Percentiles rank a stretch among this genome's conserved stretches.
These are phyloP conservation scores for Emydomyces testavorans DNA, from an alignment of 2,329 filamentous ascomycete species.

Conservation along the genomic window DNA sequence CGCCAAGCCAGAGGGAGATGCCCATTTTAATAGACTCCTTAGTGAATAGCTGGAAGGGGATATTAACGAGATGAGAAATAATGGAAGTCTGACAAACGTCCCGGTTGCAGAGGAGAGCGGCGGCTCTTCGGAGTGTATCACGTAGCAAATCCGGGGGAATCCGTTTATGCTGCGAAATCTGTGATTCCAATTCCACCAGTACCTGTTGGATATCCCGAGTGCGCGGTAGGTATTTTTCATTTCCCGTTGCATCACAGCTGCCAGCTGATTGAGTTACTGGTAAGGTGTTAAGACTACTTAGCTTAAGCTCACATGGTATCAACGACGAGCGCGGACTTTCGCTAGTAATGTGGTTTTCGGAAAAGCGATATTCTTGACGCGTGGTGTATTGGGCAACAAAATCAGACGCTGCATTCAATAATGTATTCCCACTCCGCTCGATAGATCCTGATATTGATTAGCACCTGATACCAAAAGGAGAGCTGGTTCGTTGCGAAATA, in stretches of 20 bases:
- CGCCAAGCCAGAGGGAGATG: slow-evolving; percentile 88
- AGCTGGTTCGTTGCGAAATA: slow-evolving; percentile 14
- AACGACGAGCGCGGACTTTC: slow-evolving; percentile 2
- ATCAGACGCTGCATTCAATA: slow-evolving; percentile 85
- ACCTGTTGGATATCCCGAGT: slow-evolving; percentile 10
- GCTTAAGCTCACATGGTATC: neutral
- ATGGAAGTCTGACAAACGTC: slow-evolving; percentile 65
- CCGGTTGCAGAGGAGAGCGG: slow-evolving; percentile 71
- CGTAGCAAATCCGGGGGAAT: slow-evolving; percentile 65
- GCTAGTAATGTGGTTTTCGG: slow-evolving; percentile 45
- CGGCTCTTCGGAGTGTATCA: slow-evolving; percentile 71
- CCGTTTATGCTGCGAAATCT: slow-evolving; percentile 53
- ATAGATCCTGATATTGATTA: slow-evolving; percentile 45
- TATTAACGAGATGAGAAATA: slow-evolving; percentile 75
- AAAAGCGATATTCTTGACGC: slow-evolving; percentile 86
- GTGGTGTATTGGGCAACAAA: slow-evolving; percentile 96
- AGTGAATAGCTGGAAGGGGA: slow-evolving; percentile 86
- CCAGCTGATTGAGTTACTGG: neutral
- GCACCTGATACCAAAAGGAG: neutral
- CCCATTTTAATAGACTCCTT: slow-evolving; percentile 94
- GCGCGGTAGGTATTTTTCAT: slow-evolving; percentile 3
- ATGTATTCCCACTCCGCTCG: slow-evolving; percentile 58
- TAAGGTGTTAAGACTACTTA: neutral
- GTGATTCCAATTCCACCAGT: slow-evolving; percentile 13
- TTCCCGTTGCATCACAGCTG: neutral